Evolutionary conservation across 2,329 filamentous ascomycete species (phyloP).

Genomic region (Lasiodiplodia sp.): DNA sequence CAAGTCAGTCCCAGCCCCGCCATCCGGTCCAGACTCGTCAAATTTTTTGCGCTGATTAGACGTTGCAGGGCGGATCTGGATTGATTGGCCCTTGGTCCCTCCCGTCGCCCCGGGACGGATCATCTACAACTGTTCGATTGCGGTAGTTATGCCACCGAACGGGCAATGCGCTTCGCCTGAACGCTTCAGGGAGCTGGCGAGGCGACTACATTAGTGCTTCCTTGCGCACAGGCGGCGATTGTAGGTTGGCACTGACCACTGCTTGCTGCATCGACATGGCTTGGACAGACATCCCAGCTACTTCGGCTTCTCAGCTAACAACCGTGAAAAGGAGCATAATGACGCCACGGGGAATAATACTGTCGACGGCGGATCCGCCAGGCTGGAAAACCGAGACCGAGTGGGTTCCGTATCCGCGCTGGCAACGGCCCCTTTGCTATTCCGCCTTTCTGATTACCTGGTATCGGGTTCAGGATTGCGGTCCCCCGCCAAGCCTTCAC

Average conservation of each 20-base stretch:
- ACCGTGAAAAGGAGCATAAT: background rate
- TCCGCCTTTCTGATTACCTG: background rate
- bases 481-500: background rate
- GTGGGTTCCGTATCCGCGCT: background rate
- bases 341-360: background rate
- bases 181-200: background rate
- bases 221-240: background rate
- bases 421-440: background rate
- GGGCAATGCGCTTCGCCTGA: slow-evolving; percentile 18
- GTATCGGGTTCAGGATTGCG: background rate
- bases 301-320: slow-evolving; percentile 9
- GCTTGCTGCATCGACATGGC: slow-evolving; percentile 23
- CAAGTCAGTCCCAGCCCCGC: slow-evolving; percentile 14
- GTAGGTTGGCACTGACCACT: slow-evolving; percentile 20
- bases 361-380: background rate
- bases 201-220: slow-evolving; percentile 1
- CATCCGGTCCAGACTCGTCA: slow-evolving; percentile 16
- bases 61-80: slow-evolving; percentile 10
- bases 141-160: background rate
- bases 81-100: background rate
- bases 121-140: slow-evolving; percentile 1
- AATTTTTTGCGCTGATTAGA: slow-evolving; percentile 9
- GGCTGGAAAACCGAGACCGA: slow-evolving; percentile 2
- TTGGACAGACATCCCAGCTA: background rate
- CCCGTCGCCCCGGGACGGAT: background rate